A percentile compares a stretch with the other conserved stretches of the same genome.
These are phyloP conservation scores for Cercospora canescens DNA, from an alignment of 2,329 filamentous ascomycete genomes.

Conservation along the genomic window DNA sequence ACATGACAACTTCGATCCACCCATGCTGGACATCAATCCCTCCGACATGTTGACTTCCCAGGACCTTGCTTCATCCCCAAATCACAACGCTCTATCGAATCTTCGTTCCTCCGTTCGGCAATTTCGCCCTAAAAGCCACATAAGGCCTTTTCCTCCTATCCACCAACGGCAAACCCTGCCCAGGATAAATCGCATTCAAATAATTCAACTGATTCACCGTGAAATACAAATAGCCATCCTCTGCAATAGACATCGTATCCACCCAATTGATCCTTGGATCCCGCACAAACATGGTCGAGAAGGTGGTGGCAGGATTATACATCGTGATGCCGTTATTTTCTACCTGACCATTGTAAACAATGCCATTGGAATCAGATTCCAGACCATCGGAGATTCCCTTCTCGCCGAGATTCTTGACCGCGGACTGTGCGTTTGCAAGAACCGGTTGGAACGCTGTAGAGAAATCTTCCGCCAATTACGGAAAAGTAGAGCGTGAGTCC, in stretches of 20 bases:
- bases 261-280: constrained; percentile 51
- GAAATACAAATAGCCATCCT: constrained; percentile 52
- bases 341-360: constrained; percentile 50
- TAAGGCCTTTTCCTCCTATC: constrained; percentile 23
- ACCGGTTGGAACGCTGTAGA: constrained; percentile 47
- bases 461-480: constrained; percentile 41
- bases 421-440: constrained; percentile 44
- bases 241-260: constrained; percentile 40
- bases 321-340: constrained; percentile 50
- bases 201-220: constrained; percentile 32
- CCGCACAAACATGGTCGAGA: constrained; percentile 43
- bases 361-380: constrained; percentile 50
- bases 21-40: neutral
- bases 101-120: constrained; percentile 20
- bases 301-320: constrained; percentile 46
- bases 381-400: constrained; percentile 52
- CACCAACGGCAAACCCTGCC: constrained; percentile 18
- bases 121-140: constrained; percentile 21
- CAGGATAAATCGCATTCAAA: constrained; percentile 22
- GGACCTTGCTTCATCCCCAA: neutral
- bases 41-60: no score
- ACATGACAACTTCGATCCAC: no score
- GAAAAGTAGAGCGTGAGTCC: constrained; percentile 47
- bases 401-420: constrained; percentile 45
- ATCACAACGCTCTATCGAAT: neutral